Evolutionary conservation across 2,329 filamentous ascomycete genomes (phyloP), one percentile per base, ranked within the genome.

Genomic region (Lasiodiplodia theobromae): DNA sequence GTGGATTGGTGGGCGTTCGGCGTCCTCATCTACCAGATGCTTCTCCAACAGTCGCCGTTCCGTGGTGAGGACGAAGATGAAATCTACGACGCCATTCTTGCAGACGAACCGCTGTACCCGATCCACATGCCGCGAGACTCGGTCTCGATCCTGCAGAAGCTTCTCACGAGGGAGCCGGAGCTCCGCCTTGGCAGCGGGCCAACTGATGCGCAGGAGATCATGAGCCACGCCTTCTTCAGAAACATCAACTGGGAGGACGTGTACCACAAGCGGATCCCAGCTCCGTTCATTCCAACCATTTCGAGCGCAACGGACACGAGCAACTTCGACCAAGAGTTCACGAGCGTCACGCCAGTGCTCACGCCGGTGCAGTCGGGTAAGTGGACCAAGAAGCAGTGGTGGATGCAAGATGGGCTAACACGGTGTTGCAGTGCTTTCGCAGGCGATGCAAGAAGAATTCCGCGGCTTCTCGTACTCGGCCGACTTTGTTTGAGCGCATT

Each of bases 1-100:
- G 96, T 99, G 53, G 96, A 99, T 80, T 99, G 96, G 96, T 99
- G 96, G 96, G 96, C 96, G 7, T 99, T 99, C 81, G 96, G 96
- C 79, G 96, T 99, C 38, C 84, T 99, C 74, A 99, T 99, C 76
- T 99, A 99, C 84, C 96, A 99, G 81, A 99, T 99, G 96, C 91
- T 99, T 68, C 88, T 99, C 60, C 96, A 99, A 78, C 96, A 99
- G 80, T 98, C 95, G 37, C 96, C 96, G 0, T 99, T 99, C 91
- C 91, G 96, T 75, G 96, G 96, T 76, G 96, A 99, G 80, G 96
- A 99, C 74, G 96, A 99, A 78, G 96, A 99, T 78, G 96, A 99
- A 82, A 99, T 99, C 71, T 99, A 99, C 84, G 96, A 99, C 75
- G 95, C 96, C 44, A 98, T 99, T 83, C 88, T 99, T 53, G 94